Conservation (phyloP, 1,139 yeast species). For the Saccharomycopsis hybrid region DNA sequence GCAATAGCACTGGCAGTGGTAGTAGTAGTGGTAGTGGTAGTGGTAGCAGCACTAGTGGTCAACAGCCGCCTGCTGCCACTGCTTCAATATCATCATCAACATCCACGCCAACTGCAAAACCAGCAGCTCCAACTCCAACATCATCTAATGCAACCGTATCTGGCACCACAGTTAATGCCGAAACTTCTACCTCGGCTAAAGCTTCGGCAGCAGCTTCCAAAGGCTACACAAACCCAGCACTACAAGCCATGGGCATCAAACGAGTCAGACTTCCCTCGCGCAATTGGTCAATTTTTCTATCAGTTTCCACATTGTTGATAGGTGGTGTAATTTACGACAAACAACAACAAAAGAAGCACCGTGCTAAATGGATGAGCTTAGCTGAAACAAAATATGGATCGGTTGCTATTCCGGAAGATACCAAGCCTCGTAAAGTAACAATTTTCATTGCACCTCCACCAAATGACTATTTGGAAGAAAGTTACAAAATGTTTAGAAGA, state of each 20-base stretch:
- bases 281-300: constrained; percentile 91
- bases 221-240: constrained; percentile 79
- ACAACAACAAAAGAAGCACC: constrained; percentile 56
- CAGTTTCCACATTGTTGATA: constrained; percentile 54
- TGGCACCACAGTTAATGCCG: too few relatives aligned
- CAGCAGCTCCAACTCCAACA: too few relatives aligned
- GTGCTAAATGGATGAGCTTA: constrained; percentile 59
- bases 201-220: constrained; percentile 24
- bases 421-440: constrained; percentile 67
- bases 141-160: too few relatives aligned
- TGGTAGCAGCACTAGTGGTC: too few relatives aligned
- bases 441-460: constrained; percentile 95
- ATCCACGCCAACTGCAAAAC: too few relatives aligned
- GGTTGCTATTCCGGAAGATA: constrained; percentile 39
- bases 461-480: constrained; percentile 76
- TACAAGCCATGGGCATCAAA: constrained; percentile 82
- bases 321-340: constrained; percentile 80
- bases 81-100: too few relatives aligned
- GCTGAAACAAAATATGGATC: constrained; percentile 46
- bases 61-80: too few relatives aligned
- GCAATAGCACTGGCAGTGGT: too few relatives aligned
- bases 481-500: constrained; percentile 67
- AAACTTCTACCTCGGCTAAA: background rate
- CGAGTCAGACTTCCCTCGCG: constrained; percentile 74
- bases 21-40: too few relatives aligned